Evolutionary conservation across 2,329 filamentous ascomycete species (phyloP), one percentile per base, ranked within the genome.

Genomic region (Teratosphaeria zuluensis): DNA sequence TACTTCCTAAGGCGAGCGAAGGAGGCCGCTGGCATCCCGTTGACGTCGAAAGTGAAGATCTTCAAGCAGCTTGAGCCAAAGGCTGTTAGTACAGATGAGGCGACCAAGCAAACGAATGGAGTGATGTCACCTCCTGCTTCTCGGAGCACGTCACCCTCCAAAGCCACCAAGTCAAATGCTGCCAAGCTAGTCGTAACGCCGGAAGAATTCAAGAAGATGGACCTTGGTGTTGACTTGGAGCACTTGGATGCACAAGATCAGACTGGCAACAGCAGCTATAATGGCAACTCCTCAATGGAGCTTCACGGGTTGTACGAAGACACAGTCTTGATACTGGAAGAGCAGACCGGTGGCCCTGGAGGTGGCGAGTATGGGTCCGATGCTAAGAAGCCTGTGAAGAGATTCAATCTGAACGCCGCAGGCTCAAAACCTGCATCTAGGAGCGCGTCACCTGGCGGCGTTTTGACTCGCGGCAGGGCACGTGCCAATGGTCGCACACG

Each of bases 261-360:
- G 54, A 94, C 89, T 0, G 76, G 76, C 58, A 86, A 95, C 66
- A 65, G 77, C 2, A 91, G 90, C 38, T 92, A 89, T 73, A 96
- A 95, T 64, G 90, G 91, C 14, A 81, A 76, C 24, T 79, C 84
- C 60, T 84, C 82, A 1, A 74, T 96, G 54, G 81, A 83, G 51
- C 76, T 84, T 57, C 81, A 85, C 55, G 85, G 86, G 1, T 78
- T 96, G 24, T 82, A 80, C n/a, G 83, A 84, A 33, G 86, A 90
- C 62, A 84, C 89, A 68, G 84, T 86, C 3, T 80, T 96, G 55
- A 84, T 96, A n/a, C 76, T 97, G 4, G 92, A 97, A 70, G 90
- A 96, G 71, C 80, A 86, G 61, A 78, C 87, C 53, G 80, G 82
- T 12, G 77, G 75, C 12, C 74, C 75, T 48, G 77, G 68, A 12